Conservation (phyloP, 306 rosid species). For the Corylus avellana region DNA sequence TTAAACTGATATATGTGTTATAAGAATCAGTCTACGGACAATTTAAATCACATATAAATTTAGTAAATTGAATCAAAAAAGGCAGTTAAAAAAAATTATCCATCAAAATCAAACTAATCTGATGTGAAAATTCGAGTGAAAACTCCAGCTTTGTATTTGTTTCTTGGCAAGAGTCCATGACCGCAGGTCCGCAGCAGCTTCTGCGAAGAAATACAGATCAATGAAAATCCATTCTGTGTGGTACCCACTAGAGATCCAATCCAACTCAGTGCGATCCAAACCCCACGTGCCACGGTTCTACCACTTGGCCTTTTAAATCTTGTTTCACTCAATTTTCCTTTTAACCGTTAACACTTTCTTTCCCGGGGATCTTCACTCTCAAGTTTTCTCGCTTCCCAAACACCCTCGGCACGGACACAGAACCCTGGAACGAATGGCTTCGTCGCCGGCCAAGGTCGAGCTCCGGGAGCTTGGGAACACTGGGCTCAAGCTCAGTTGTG, state of each 20-base stretch:
- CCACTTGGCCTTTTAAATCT: neutral
- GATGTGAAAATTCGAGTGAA: too few relatives aligned
- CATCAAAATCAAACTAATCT: too few relatives aligned
- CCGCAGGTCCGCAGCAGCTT: neutral
- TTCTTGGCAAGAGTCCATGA: too few relatives aligned
- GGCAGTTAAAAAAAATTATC: too few relatives aligned
- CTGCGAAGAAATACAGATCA: neutral
- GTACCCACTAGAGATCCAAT: neutral
- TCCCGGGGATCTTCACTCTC: neutral
- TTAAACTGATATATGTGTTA: too few relatives aligned
- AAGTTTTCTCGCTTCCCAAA: neutral
- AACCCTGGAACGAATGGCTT: slow-evolving; percentile 36
- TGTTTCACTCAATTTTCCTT: neutral
- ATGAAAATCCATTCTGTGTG: too few relatives aligned
- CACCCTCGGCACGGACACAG: neutral
- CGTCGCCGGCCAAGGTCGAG: slow-evolving; percentile 39
- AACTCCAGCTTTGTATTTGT: too few relatives aligned
- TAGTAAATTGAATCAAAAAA: too few relatives aligned
- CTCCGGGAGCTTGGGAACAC: slow-evolving; percentile 75
- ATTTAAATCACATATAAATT: too few relatives aligned
- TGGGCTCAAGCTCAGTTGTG: slow-evolving; percentile 72
- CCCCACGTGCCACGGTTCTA: neutral
- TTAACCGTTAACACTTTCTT: too few relatives aligned
- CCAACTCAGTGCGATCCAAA: neutral
- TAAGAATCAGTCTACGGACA: too few relatives aligned